Conservation (phyloP, 257 asterid genomes). For the Mitragyna speciosa region DNA sequence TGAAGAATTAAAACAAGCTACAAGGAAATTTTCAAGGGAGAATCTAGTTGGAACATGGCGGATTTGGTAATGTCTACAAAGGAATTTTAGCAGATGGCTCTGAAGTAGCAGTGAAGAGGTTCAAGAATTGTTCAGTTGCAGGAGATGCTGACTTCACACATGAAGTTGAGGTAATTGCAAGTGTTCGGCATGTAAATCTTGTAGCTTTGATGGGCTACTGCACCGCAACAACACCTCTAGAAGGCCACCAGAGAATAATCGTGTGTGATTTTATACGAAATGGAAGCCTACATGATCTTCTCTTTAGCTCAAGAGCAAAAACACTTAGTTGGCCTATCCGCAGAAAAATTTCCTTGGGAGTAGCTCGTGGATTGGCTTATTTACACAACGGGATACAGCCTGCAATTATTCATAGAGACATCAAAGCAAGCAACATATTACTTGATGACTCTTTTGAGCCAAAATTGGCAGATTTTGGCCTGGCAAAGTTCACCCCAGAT, state of each 20-base stretch:
- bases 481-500: conserved; percentile 28
- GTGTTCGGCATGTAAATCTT: conserved; percentile 28
- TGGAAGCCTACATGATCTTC: conserved; percentile 24
- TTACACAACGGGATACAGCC: conserved; percentile 19
- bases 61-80: conserved; percentile 22
- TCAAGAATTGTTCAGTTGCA: conserved; percentile 16
- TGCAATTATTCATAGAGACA: conserved; percentile 24
- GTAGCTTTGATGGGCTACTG: conserved; percentile 24
- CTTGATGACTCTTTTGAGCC: conserved; percentile 22
- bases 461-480: conserved; percentile 24
- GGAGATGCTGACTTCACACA: conserved; percentile 20
- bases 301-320: not conserved
- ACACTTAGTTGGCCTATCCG: conserved; percentile 22
- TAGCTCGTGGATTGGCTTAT: conserved; percentile 25
- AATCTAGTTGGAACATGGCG: conserved; percentile 18
- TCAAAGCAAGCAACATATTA: conserved; percentile 25
- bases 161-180: conserved; percentile 28
- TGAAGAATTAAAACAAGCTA: conserved; percentile 20
- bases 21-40: conserved; percentile 21
- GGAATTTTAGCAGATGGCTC: conserved; percentile 21
- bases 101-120: conserved; percentile 23
- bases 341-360: conserved; percentile 17
- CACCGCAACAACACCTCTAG: conserved; percentile 9
- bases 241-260: conserved; percentile 24
- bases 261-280: conserved; percentile 20